Percentiles rank a stretch among this genome's conserved stretches.
These are phyloP conservation scores for Porpolomopsis calyptriformis DNA, from an alignment of 768 basidiomycete genomes.

Conservation along the genomic window DNA sequence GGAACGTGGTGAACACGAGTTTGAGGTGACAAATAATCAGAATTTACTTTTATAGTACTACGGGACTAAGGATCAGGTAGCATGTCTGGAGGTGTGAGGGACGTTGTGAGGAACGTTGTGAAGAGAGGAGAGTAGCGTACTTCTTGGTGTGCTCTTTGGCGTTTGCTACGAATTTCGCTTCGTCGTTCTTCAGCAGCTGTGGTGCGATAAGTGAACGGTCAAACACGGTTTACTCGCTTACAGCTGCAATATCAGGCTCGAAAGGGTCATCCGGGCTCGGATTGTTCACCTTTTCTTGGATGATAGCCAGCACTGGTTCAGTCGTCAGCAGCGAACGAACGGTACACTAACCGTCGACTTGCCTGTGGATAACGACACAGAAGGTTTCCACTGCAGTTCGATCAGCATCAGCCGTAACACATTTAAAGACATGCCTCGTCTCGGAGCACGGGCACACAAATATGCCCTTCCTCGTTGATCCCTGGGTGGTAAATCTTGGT, in stretches of 20 bases:
- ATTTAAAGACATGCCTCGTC: constrained; percentile 51
- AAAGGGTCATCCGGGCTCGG: constrained; percentile 84
- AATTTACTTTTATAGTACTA: not conserved
- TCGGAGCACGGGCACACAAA: constrained; percentile 74
- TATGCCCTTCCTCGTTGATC: constrained; percentile 79
- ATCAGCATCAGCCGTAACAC: not conserved
- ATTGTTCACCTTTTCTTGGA: constrained; percentile 82
- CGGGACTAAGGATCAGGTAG: not conserved
- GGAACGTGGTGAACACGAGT: constrained; percentile 77
- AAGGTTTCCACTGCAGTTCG: constrained; percentile 67
- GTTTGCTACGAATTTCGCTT: constrained; percentile 56
- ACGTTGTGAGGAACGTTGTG: not conserved
- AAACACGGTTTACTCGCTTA: too few species aligned
- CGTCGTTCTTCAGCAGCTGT: constrained; percentile 70
- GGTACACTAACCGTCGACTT: too few species aligned
- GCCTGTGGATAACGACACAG: constrained; percentile 65
- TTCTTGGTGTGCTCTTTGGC: constrained; percentile 85
- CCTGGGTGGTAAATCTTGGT: constrained; percentile 89
- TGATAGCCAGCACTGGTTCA: constrained; percentile 52
- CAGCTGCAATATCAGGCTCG: constrained; percentile 77
- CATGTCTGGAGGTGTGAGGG: constrained; percentile 13
- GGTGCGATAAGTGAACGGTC: not conserved
- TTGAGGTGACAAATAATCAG: constrained; percentile 11
- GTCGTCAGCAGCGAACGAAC: too few species aligned
- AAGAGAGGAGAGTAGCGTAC: constrained; percentile 27